Base-by-base conservation (phyloP, 176 grass and related monocot species). In the Paspalum vaginatum region DNA sequence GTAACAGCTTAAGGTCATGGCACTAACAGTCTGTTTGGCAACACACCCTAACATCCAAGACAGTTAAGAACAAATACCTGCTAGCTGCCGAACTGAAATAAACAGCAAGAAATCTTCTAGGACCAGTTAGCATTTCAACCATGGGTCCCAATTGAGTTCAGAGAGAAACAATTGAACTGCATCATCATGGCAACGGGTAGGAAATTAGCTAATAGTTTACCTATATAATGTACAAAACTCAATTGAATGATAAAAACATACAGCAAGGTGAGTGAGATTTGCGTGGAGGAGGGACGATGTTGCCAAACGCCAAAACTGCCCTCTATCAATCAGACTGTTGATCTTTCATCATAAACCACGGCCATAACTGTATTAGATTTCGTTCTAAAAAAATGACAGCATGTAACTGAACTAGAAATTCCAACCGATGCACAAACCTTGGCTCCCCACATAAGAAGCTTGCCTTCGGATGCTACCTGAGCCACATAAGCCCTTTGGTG, bases 121-220 rank as follows among this genome's bases (percentile, higher is more conserved):
- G 83, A 3, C 92, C 95, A 81, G 83, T 85, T 68, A 98, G 81
- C 65, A 89, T 55, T 73, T 98, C 95, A 20, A 98, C 88, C 15
- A 43, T 82, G 43, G 95, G 95, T n/a, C 47, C 95, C 92, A 69
- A 93, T 93, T 5, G 95, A 98, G 81, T 98, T 98, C 62, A 93
- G 91, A 47, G 95, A 98, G 87, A 92, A 98, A 86, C 89, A 92
- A 55, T 98, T 98, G 87, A 94, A 87, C 95, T 94, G 85, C 58
- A 84, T 51, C 68, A 47, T 40, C 2, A 39, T n/a, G 15, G 21
- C 38, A 37, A 52, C 46, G 58, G n/a, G 41, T 65, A 78, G 45
- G 11, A 18, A 87, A 88, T 91, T 59, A 87, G 56, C 39, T 18
- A 2, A 25, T 41, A 5, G 47, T 11, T 53, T 17, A 51, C 56